Conservation (phyloP, 495 filamentous ascomycete genomes). For the Aspergillus nanangensis region DNA sequence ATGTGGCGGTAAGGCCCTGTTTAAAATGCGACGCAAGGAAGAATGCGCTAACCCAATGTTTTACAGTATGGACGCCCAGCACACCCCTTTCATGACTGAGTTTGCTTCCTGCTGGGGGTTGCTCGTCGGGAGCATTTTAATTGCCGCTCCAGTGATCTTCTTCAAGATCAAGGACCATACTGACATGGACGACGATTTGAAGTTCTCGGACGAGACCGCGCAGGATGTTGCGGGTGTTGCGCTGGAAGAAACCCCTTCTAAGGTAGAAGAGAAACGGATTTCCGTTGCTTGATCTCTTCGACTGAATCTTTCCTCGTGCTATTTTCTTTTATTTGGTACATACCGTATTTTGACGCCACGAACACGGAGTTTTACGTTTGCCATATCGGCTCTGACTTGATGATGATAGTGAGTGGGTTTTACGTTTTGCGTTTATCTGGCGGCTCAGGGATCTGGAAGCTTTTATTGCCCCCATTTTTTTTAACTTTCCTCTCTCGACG, state of each 20-base stretch:
- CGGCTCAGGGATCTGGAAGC: background rate
- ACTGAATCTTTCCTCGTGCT: background rate
- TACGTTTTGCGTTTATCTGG: background rate
- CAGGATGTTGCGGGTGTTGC: conserved; percentile 28
- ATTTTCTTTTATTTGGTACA: background rate
- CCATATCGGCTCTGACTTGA: background rate
- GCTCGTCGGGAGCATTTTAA: conserved; percentile 62
- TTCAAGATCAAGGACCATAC: conserved; percentile 72
- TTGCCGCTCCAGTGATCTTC: conserved; percentile 77
- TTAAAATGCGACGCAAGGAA: background rate
- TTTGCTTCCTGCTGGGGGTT: conserved; percentile 68
- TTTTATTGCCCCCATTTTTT: background rate
- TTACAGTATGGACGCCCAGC: conserved; percentile 54
- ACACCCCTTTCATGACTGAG: conserved; percentile 59
- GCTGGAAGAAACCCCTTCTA: conserved; percentile 10
- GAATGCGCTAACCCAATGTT: background rate
- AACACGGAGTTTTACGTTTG: background rate
- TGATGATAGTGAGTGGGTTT: too few species aligned
- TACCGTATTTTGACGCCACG: background rate
- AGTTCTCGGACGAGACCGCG: conserved; percentile 74
- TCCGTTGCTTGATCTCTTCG: conserved; percentile 3
- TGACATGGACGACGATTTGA: conserved; percentile 70
- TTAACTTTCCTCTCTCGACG: background rate
- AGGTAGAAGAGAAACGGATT: conserved; percentile 12
- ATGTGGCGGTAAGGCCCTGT: conserved; percentile 60